Evolutionary conservation across 257 asterid species (phyloP).

Genomic region (Solanum tacnaense): DNA sequence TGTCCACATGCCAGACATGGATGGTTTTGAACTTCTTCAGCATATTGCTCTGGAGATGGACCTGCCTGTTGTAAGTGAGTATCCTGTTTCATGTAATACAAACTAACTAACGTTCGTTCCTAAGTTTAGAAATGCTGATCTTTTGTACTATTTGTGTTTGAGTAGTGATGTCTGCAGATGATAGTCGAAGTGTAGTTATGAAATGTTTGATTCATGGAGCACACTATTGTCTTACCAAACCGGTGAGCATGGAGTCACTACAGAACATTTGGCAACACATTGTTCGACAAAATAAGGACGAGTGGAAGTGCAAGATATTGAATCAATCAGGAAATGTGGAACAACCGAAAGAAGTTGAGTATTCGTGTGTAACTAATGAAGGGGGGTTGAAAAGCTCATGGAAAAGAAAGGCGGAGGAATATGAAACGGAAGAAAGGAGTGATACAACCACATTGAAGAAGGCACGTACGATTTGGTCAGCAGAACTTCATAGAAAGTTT

Average conservation of each 20-base stretch:
- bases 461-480: slow-evolving; percentile 87
- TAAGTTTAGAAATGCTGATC: background rate
- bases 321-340: slow-evolving; percentile 60
- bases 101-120: background rate
- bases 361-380: slow-evolving; percentile 63
- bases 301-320: slow-evolving; percentile 51
- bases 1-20: slow-evolving; percentile 97
- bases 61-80: slow-evolving; percentile 90
- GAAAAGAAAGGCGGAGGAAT: slow-evolving; percentile 21
- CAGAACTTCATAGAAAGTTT: slow-evolving; percentile 87
- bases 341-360: slow-evolving; percentile 38
- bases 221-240: slow-evolving; percentile 80
- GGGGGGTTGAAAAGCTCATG: slow-evolving; percentile 49
- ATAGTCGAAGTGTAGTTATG: slow-evolving; percentile 73
- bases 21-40: slow-evolving; percentile 88
- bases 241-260: slow-evolving; percentile 78
- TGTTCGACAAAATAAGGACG: slow-evolving; percentile 68
- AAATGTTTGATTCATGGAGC: slow-evolving; percentile 94
- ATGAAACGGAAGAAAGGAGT: slow-evolving; percentile 51
- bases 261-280: slow-evolving; percentile 98
- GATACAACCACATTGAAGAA: slow-evolving; percentile 59
- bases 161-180: slow-evolving; percentile 96
- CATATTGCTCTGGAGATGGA: slow-evolving; percentile 80
- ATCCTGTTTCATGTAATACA: background rate
- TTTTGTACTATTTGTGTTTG: background rate